A percentile compares a stretch with the other conserved stretches of the same genome.
Conservation (phyloP, 176 grass and related monocot species). For the Echinochloa phyllopogon region DNA sequence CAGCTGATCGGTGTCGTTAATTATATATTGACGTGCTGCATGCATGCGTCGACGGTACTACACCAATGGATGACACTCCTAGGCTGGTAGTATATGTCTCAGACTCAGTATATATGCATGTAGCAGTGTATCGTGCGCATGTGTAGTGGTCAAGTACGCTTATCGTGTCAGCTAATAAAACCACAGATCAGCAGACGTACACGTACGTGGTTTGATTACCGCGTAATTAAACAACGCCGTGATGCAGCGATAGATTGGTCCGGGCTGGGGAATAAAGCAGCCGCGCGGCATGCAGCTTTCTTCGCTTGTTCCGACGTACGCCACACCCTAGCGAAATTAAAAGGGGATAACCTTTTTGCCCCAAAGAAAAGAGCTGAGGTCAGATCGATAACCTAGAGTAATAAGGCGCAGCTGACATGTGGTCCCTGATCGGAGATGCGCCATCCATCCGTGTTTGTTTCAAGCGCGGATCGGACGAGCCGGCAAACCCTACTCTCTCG, state of each 20-base stretch:
- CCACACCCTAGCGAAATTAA: neutral
- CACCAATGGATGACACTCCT: neutral
- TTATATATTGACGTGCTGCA: no score
- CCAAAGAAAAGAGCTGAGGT: neutral
- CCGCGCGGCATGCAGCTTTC: constrained; percentile 13
- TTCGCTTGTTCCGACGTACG: constrained; percentile 1
- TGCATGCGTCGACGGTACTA: neutral
- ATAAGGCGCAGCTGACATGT: neutral
- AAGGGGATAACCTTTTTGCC: constrained; percentile 11
- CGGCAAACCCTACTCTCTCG: neutral
- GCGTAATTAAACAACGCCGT: neutral
- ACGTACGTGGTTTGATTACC: neutral
- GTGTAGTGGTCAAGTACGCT: constrained; percentile 9
- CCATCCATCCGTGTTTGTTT: neutral
- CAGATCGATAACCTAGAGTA: neutral
- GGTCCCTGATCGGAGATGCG: neutral
- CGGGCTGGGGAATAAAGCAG: neutral
- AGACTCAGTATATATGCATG: no score
- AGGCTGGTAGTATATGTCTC: neutral
- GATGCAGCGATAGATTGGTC: neutral
- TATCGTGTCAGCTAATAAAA: neutral
- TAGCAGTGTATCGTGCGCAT: neutral
- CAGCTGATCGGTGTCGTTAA: no score
- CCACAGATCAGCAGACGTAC: neutral
- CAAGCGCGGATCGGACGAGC: neutral